Evolutionary conservation across 495 filamentous ascomycete genomes (phyloP).

Genomic region (Glonium stellatum): DNA sequence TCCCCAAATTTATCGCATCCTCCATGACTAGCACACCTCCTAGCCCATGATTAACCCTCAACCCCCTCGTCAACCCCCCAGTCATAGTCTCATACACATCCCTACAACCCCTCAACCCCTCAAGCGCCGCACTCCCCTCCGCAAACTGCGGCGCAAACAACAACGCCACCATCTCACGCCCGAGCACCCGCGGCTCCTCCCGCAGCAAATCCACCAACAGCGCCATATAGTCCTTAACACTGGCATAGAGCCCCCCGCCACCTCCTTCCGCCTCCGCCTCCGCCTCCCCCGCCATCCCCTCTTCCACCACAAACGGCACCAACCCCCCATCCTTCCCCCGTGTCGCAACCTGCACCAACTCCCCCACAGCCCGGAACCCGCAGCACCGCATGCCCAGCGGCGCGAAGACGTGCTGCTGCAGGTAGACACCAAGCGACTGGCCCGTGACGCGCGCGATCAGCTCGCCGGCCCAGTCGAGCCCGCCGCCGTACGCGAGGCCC

Average conservation of each 20-base stretch:
- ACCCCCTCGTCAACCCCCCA: not conserved
- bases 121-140: not conserved
- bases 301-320: too few species aligned
- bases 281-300: too few species aligned
- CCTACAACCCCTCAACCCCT: too few species aligned
- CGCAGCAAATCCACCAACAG: not conserved
- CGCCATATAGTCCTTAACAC: not conserved
- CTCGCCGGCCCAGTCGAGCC: conserved; percentile 25
- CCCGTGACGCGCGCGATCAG: not conserved
- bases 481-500: conserved; percentile 22
- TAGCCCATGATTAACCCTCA: not conserved
- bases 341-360: too few species aligned
- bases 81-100: too few species aligned
- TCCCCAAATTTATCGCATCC: not conserved
- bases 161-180: not conserved
- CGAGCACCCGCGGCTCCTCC: not conserved
- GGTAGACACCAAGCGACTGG: not conserved
- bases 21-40: not conserved
- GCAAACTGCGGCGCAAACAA: not conserved
- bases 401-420: not conserved
- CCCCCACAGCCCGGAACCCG: too few species aligned
- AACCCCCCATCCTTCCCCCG: too few species aligned
- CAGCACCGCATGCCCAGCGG: conserved; percentile 29
- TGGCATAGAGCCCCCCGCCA: not conserved
- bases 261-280: not conserved